phyloP scores from a whole-genome alignment of 352 stramenopile genomes.

The Globisporangium takayamanum region DNA sequence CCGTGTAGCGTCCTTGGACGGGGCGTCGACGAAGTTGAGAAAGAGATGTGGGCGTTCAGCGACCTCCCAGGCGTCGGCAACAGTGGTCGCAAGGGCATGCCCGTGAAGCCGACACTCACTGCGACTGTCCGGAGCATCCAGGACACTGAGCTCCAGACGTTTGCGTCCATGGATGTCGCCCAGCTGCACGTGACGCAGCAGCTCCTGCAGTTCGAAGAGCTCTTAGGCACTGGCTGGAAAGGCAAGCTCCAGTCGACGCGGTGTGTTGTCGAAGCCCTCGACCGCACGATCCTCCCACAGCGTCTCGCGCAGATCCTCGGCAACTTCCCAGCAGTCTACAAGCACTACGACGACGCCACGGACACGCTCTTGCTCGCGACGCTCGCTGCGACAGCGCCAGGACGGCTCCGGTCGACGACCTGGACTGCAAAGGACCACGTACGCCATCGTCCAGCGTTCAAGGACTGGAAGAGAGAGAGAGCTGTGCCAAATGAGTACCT shows the following conservation, averaged over 20 bases:
- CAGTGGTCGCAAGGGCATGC: constrained; percentile 52
- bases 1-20: constrained; percentile 21
- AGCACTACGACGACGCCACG: constrained; percentile 43
- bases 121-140: constrained; percentile 38
- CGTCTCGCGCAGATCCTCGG: constrained; percentile 42
- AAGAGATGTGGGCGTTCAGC: constrained; percentile 40
- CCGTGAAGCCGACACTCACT: constrained; percentile 24
- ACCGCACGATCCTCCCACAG: constrained; percentile 43
- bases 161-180: constrained; percentile 16
- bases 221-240: constrained; percentile 43
- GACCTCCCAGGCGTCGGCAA: constrained; percentile 71
- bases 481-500: constrained; percentile 40
- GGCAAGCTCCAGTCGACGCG: constrained; percentile 38
- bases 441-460: constrained; percentile 58
- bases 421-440: constrained; percentile 60
- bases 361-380: constrained; percentile 52
- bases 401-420: constrained; percentile 30
- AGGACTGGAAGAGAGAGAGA: constrained; percentile 51
- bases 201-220: constrained; percentile 49
- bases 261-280: constrained; percentile 29
- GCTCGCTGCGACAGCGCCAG: constrained; percentile 40
- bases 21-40: constrained; percentile 46
- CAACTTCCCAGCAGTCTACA: constrained; percentile 30
- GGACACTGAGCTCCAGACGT: constrained; percentile 52
- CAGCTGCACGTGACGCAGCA: constrained; percentile 55